phyloP scores from a whole-genome alignment of 2,329 filamentous ascomycete species.

The Fusarium anguioides region DNA sequence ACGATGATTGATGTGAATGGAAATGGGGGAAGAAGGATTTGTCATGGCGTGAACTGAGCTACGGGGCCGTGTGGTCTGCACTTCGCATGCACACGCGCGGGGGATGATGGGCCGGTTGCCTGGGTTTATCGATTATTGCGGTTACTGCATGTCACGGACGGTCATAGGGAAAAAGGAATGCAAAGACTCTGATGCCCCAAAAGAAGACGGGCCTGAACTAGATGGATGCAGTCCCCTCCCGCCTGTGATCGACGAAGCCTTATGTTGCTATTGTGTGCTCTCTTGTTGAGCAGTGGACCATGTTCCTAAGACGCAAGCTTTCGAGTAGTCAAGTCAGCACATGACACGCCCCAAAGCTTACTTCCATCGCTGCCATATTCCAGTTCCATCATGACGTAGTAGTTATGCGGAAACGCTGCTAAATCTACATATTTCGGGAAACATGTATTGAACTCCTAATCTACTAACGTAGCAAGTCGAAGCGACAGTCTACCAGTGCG shows the following conservation, averaged over 20 bases:
- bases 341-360: background rate
- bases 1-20: constrained; percentile 43
- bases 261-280: background rate
- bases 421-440: background rate
- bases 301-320: background rate
- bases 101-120: constrained; percentile 49
- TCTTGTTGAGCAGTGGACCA: background rate
- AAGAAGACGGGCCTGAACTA: constrained; percentile 41
- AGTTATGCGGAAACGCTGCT: background rate
- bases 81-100: constrained; percentile 30
- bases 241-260: constrained; percentile 18
- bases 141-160: constrained; percentile 59
- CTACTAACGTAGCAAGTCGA: background rate
- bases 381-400: background rate
- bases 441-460: constrained; percentile 9
- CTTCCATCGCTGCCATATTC: background rate
- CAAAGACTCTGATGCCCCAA: constrained; percentile 52
- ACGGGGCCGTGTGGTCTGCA: constrained; percentile 35
- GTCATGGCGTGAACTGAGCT: constrained; percentile 41
- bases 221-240: constrained; percentile 13
- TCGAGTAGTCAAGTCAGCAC: constrained; percentile 14
- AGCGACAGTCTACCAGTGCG: constrained; percentile 1
- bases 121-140: constrained; percentile 54
- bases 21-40: constrained; percentile 26
- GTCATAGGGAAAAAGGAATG: constrained; percentile 61